Conservation (phyloP, 345 rosid genomes). For the Litchi chinensis region DNA sequence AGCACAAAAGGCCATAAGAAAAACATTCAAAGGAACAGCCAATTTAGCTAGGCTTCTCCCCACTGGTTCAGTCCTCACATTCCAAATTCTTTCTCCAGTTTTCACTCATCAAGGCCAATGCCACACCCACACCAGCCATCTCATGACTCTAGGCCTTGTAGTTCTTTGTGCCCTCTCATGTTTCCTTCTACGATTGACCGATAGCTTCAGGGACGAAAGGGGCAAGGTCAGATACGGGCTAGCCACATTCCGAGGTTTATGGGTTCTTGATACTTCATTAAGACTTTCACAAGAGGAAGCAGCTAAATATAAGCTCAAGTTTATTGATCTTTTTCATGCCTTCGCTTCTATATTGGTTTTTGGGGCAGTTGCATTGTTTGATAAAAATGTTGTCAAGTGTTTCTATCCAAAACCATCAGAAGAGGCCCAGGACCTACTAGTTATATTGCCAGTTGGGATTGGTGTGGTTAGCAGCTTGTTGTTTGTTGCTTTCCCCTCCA, state of each 20-base stretch:
- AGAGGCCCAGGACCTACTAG: constrained; percentile 5
- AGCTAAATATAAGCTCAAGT: constrained; percentile 17
- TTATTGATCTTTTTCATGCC: constrained; percentile 18
- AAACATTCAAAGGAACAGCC: constrained; percentile 17
- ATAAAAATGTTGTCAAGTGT: constrained; percentile 15
- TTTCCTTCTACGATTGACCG: constrained; percentile 14
- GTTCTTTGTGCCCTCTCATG: constrained; percentile 2
- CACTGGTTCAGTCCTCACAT: constrained; percentile 13
- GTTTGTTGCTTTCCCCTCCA: constrained; percentile 14
- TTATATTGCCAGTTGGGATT: constrained; percentile 6
- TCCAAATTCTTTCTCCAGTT: constrained; percentile 17
- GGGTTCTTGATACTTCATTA: constrained; percentile 10
- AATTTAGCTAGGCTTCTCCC: constrained; percentile 22
- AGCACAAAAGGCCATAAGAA: constrained; percentile 10
- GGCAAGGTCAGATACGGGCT: constrained; percentile 19
- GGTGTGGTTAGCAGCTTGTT: constrained; percentile 8
- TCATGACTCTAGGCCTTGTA: neutral
- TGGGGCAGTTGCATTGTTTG: constrained; percentile 18
- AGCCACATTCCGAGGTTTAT: constrained; percentile 19
- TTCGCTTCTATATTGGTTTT: constrained; percentile 12
- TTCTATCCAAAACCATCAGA: constrained; percentile 20
- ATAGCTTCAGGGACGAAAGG: constrained; percentile 20
- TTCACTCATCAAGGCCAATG: constrained; percentile 21
- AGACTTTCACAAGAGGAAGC: constrained; percentile 14
- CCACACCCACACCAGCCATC: constrained; percentile 3